These are phyloP conservation scores for Stephania cephalantha DNA, from an alignment of 164 flowering plant genomes.

Conservation along the genomic window DNA sequence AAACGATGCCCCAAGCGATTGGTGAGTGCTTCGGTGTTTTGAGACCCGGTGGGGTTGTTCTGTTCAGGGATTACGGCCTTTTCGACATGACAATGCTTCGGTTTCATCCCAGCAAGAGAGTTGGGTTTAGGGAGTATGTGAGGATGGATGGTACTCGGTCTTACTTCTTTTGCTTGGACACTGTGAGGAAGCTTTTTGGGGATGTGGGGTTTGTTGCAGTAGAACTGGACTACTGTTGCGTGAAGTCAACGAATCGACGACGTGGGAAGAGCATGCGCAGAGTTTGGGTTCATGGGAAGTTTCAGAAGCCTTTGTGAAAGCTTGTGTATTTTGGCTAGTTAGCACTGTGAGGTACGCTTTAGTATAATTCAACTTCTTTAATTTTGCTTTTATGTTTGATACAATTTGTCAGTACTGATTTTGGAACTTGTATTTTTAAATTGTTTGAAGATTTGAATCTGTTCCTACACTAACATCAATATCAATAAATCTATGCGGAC, in stretches of 20 bases:
- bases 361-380: too few relatives aligned
- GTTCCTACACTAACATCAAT: too few relatives aligned
- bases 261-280: slow-evolving; percentile 76
- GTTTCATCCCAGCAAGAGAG: slow-evolving; percentile 57
- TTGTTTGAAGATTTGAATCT: too few relatives aligned
- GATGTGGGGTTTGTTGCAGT: slow-evolving; percentile 71
- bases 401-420: too few relatives aligned
- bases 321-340: too few relatives aligned
- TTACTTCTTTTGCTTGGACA: slow-evolving; percentile 75
- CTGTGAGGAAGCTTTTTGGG: slow-evolving; percentile 49
- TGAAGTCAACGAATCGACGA: slow-evolving; percentile 66
- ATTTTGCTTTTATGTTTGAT: too few relatives aligned
- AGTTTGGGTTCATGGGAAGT: slow-evolving; percentile 44
- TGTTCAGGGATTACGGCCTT: slow-evolving; percentile 89
- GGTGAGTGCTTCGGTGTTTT: slow-evolving; percentile 56
- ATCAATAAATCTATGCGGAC: too few relatives aligned
- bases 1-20: slow-evolving; percentile 53
- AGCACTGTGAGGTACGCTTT: too few relatives aligned
- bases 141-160: slow-evolving; percentile 86
- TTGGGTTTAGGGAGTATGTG: slow-evolving; percentile 76
- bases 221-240: slow-evolving; percentile 87
- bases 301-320: too few relatives aligned
- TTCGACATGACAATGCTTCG: slow-evolving; percentile 99
- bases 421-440: too few relatives aligned
- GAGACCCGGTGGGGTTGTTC: slow-evolving; percentile 74